Evolutionary conservation across 345 rosid species (phyloP), one percentile per base, ranked within the genome.

Genomic region (Brassica carinata): DNA sequence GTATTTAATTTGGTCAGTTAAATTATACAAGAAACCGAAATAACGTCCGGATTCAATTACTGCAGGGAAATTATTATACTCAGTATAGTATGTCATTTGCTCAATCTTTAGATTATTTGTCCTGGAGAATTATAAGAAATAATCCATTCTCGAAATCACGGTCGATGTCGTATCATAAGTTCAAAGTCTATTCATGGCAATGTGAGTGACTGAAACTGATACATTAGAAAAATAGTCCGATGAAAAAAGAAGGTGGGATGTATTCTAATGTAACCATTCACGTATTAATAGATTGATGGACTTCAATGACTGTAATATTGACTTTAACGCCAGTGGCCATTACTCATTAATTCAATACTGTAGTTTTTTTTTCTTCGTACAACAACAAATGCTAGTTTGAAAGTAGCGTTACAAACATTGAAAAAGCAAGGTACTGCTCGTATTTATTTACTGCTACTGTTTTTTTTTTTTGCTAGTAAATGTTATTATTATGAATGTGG

Each of bases 291-390:
- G 45, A 64, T 74, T 51, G 23, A 7, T 65, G 59, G 62, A 11
- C 69, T 58, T 19, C 57, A 0, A 14, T 51, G 36, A 31, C 53
- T 73, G 1, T 61, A 61, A 73, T 31, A 1, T 7, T 75, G 36
- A 19, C 71, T 73, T 5, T 29, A 63, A 73, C 43, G 45, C 45
- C 69, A 63, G 31, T 73, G 76, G 30, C n/a, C 67, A 61, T 9
- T 27, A 36, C 4, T 11, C 11, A 57, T 17, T 57, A 57, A 57
- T 2, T 58, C 64, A 59, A 23, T 10, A 1, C 7, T 61, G 8
- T 34, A 6, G 8, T 61, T 26, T 61, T 10, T 6, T 23, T 59
- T 58, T 2, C 10, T 31, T 65, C 0, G 53, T 15, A 2, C 36
- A 61, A 38, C 55, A 62, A 40, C 5, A 8, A 36, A 43, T 43